These are phyloP conservation scores for Laburnicola sp. DNA, from an alignment of 2,329 filamentous ascomycete species.

Conservation along the genomic window DNA sequence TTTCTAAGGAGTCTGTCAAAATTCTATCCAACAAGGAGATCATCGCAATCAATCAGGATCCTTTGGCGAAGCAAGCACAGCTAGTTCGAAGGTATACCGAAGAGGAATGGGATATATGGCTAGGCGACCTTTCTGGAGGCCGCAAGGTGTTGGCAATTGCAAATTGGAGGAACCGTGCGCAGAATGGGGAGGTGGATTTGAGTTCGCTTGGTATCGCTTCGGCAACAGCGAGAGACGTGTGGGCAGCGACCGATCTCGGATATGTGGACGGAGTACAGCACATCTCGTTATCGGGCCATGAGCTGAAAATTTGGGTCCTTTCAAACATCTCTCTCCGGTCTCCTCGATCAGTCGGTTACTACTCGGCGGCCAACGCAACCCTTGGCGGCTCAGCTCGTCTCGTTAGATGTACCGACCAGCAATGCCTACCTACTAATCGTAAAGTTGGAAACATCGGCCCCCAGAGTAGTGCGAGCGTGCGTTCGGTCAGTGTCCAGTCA, in stretches of 20 bases:
- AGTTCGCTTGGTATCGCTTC: conserved; percentile 34
- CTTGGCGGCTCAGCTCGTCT: conserved; percentile 34
- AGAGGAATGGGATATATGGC: conserved; percentile 46
- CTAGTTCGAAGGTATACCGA: conserved; percentile 49
- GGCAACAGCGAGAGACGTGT: conserved; percentile 45
- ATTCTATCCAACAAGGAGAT: conserved; percentile 56
- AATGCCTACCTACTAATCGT: conserved; percentile 34
- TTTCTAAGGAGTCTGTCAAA: conserved; percentile 18
- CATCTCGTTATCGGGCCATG: conserved; percentile 27
- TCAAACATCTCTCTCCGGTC: conserved; percentile 34
- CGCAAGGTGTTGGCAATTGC: conserved; percentile 43
- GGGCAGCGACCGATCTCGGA: conserved; percentile 33
- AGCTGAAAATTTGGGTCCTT: conserved; percentile 39
- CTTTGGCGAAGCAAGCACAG: conserved; percentile 56
- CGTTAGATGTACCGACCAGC: conserved; percentile 25
- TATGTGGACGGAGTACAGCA: conserved; percentile 19
- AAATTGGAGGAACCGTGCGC: conserved; percentile 44
- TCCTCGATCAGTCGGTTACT: conserved; percentile 28
- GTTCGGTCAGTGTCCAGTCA: conserved; percentile 26
- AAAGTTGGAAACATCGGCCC: conserved; percentile 42
- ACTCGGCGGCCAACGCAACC: conserved; percentile 36
- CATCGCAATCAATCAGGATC: conserved; percentile 62
- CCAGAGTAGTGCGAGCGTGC: conserved; percentile 32
- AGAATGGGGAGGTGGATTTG: conserved; percentile 39
- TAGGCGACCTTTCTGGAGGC: conserved; percentile 42